Percentiles rank a stretch among this genome's conserved stretches.
Conservation (phyloP, 2,329 filamentous ascomycete genomes). For the Aspergillus felis region DNA sequence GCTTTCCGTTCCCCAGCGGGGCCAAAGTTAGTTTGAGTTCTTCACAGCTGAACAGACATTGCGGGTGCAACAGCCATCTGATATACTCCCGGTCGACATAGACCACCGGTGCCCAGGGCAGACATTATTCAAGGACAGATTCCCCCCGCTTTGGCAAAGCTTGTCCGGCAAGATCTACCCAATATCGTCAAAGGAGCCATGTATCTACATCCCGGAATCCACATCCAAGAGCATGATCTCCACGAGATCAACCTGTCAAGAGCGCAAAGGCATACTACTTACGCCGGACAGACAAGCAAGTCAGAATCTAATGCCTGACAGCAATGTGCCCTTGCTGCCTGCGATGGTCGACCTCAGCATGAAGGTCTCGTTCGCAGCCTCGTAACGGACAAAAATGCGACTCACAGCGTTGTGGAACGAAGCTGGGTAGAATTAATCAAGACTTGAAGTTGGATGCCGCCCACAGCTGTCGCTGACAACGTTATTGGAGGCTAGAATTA, state of each 20-base stretch:
- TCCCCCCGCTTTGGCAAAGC: constrained; percentile 25
- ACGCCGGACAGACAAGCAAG: constrained; percentile 17
- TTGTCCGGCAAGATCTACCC: constrained; percentile 38
- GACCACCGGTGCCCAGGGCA: constrained; percentile 31
- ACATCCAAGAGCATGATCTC: constrained; percentile 10
- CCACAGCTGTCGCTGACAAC: neutral
- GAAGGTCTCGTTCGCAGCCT: constrained; percentile 16
- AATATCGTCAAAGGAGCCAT: constrained; percentile 24
- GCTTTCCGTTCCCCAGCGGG: neutral
- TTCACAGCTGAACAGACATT: constrained; percentile 14
- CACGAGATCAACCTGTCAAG: constrained; percentile 16
- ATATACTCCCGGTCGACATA: constrained; percentile 32
- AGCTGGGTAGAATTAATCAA: constrained; percentile 10
- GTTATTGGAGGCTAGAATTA: neutral
- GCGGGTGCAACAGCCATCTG: neutral
- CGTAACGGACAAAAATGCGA: constrained; percentile 19
- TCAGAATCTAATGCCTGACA: constrained; percentile 20
- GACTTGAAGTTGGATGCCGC: constrained; percentile 3
- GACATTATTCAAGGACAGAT: constrained; percentile 28
- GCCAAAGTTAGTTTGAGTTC: constrained; percentile 14
- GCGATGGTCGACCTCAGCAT: constrained; percentile 15
- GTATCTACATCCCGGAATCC: constrained; percentile 6
- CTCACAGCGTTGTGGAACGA: constrained; percentile 18
- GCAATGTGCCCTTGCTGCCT: constrained; percentile 3
- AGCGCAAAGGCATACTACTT: constrained; percentile 25